Percentiles rank a stretch among this genome's conserved stretches.
Evolutionary conservation across 73 alveolate species (phyloP).

Genomic region (Paramecium biaurelia): DNA sequence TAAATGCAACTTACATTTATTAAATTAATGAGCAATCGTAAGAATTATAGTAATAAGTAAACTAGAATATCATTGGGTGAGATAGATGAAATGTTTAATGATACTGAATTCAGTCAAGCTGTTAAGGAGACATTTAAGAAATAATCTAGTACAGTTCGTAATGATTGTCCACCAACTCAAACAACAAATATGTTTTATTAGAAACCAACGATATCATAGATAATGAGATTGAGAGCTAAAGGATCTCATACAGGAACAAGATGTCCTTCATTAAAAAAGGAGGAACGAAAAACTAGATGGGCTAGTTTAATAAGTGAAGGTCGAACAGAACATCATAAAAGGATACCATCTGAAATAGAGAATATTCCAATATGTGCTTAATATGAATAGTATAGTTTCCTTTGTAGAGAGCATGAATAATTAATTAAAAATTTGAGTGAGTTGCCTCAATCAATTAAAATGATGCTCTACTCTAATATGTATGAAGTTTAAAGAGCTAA

Average conservation of each 20-base stretch:
- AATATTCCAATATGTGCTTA: not conserved
- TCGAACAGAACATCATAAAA: not conserved
- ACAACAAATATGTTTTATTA: not conserved
- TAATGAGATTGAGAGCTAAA: not conserved
- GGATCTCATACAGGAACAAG: not conserved
- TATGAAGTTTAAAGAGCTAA: constrained; percentile 12
- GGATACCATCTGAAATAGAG: not conserved
- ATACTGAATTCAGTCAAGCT: not conserved
- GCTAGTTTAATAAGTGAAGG: constrained; percentile 12
- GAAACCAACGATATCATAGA: not conserved
- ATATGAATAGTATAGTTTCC: not conserved
- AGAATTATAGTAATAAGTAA: not conserved
- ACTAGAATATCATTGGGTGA: not conserved
- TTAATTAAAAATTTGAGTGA: not conserved
- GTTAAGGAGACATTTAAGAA: not conserved
- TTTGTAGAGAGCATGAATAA: not conserved
- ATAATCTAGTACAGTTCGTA: not conserved
- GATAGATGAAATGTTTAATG: not conserved
- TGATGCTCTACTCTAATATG: not conserved
- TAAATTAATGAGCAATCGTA: constrained; percentile 1
- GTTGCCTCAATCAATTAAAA: not conserved
- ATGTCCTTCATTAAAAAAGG: constrained; percentile 11
- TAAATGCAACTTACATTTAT: constrained; percentile 28
- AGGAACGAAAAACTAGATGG: constrained; percentile 5
- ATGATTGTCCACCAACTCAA: not conserved